phyloP scores from a whole-genome alignment of 1,139 yeast genomes.

The Candida sanyaensis region DNA sequence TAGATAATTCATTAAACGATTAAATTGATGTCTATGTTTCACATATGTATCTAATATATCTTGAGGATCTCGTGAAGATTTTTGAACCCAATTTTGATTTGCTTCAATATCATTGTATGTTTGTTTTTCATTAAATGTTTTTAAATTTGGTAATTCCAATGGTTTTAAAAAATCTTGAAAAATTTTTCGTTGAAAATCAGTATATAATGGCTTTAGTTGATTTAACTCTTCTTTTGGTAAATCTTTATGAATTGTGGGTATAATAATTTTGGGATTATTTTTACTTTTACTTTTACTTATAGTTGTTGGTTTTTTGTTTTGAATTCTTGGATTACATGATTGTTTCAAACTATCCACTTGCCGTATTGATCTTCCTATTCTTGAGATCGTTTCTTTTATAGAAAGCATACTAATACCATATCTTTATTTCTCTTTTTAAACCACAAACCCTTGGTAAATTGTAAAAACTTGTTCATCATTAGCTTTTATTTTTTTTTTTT shows the following conservation, averaged over 20 bases:
- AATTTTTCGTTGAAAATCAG: slow-evolving; percentile 23
- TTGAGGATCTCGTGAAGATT: slow-evolving; percentile 19
- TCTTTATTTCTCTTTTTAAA: not conserved
- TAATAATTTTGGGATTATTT: not conserved
- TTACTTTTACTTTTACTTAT: too few relatives aligned
- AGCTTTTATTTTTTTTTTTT: too few relatives aligned
- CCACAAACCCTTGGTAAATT: too few relatives aligned
- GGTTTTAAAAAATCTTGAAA: slow-evolving; percentile 41
- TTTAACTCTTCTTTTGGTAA: slow-evolving; percentile 14
- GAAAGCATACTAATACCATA: slow-evolving; percentile 10
- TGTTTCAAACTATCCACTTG: slow-evolving; percentile 11
- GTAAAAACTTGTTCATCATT: too few relatives aligned
- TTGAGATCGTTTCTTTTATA: slow-evolving; percentile 18
- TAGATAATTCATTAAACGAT: slow-evolving; percentile 33
- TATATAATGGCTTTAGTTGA: slow-evolving; percentile 15
- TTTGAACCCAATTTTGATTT: slow-evolving; percentile 25
- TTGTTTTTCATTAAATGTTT: slow-evolving; percentile 25
- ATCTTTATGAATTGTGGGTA: slow-evolving; percentile 8
- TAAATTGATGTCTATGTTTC: slow-evolving; percentile 30
- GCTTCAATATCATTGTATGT: slow-evolving; percentile 27
- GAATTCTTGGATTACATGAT: not conserved
- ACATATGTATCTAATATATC: slow-evolving; percentile 26
- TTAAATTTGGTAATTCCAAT: slow-evolving; percentile 35
- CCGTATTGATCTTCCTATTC: slow-evolving; percentile 19
- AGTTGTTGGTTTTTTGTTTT: not conserved